Base-by-base conservation (phyloP, 2,329 filamentous ascomycete species). In the Blastomyces emzantsi region DNA sequence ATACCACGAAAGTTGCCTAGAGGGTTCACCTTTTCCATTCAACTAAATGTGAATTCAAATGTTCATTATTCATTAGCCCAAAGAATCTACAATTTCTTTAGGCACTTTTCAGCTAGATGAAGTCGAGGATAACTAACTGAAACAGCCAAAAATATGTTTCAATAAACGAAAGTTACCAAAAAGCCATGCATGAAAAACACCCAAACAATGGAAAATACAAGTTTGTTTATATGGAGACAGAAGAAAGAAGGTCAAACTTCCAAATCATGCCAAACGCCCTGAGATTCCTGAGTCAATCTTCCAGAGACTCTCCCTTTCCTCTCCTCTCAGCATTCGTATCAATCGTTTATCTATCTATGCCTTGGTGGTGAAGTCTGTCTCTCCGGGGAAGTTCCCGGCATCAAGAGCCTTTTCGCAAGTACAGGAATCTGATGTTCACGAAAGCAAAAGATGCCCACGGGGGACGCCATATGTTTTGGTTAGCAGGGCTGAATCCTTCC, bases 321-420 rank as follows among this genome's bases (percentile, higher is more conserved):
- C 17, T 15, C 28, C 13, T 9, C n/a, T 54, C 51, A 54, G 52
- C 17, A 11, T 36, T 39, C 56, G 45, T 28, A 7, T 22, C 39
- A 15, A 39, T 39, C 8, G 3, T 41, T 13, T 49, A 25, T 59
- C 61, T 36, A 9, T 15, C 43, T 45, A 70, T 61, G 71, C 69
- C 79, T 83, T 85, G 62, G 87, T 90, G 47, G 92, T 97, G 73
- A 96, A 97, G 77, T 97, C 92, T 60, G 84, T 90, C 84, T 97
- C 92, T 69, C 88, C 78, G 36, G 85, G 82, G 68, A 88, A 85
- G 64, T 82, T 81, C 49, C 84, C 84, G 62, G 85, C 83, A 68
- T 83, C 82, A 59, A 83, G 74, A 22, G 84, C 84, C 75, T 90
- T 92, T 76, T 91, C 88, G 74, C 92, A 96, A n/a, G 89, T 94